Conservation (phyloP, 768 basidiomycete genomes). For the Pilatotrama ljubarskyi region DNA sequence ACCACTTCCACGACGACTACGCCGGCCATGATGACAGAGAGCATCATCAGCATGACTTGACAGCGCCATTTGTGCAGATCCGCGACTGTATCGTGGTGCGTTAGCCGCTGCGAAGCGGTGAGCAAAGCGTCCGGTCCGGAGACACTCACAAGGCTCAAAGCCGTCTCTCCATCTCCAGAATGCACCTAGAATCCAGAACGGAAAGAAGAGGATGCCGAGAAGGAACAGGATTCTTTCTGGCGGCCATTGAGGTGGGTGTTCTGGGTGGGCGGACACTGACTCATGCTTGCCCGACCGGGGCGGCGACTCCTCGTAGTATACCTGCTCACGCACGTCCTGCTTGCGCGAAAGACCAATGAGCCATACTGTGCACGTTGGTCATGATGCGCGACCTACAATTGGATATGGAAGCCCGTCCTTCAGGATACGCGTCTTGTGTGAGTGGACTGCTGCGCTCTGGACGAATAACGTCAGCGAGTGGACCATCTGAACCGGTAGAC, state of each 20-base stretch:
- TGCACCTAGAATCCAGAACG: constrained; percentile 23
- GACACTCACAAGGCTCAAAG: constrained; percentile 23
- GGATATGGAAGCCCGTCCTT: no score
- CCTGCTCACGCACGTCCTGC: neutral
- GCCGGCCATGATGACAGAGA: constrained; percentile 14
- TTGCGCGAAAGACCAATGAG: no score
- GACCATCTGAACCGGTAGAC: no score
- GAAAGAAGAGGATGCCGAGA: constrained; percentile 21
- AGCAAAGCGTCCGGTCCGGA: neutral
- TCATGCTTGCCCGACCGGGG: neutral
- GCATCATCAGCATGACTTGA: constrained; percentile 21
- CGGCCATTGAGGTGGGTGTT: constrained; percentile 19
- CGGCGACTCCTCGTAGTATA: neutral
- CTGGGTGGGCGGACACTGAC: neutral
- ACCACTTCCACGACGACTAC: constrained; percentile 20
- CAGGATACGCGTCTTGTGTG: no score
- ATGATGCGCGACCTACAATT: no score
- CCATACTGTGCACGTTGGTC: no score
- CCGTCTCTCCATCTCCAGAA: constrained; percentile 11
- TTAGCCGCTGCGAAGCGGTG: neutral
- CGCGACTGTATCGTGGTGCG: constrained; percentile 8
- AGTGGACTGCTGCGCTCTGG: no score
- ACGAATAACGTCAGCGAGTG: no score
- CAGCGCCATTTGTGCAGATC: constrained; percentile 25
- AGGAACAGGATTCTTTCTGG: constrained; percentile 20